These are phyloP conservation scores for Cladosporium colombiae DNA, from an alignment of 2,329 filamentous ascomycete genomes.

Conservation along the genomic window DNA sequence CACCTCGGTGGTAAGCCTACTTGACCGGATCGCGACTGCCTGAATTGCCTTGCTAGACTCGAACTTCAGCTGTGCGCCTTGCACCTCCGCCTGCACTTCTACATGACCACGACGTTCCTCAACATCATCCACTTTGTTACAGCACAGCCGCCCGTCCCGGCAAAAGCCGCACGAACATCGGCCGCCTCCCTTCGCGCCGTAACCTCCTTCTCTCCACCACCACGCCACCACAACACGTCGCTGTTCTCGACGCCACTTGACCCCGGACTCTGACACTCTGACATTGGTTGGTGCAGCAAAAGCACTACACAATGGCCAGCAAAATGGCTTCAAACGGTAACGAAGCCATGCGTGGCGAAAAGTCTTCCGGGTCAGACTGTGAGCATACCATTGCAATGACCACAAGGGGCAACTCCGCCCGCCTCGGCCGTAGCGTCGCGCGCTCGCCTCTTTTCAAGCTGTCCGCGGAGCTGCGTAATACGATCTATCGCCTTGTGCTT, in stretches of 20 bases:
- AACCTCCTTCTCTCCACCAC: background rate
- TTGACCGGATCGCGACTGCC: background rate
- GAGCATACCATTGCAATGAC: background rate
- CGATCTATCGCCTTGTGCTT: background rate
- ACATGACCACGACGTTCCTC: background rate
- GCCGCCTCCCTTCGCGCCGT: background rate
- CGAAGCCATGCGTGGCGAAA: background rate
- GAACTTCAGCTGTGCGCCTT: background rate
- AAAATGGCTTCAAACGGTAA: background rate
- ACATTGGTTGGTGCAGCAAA: background rate
- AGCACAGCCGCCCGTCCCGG: background rate
- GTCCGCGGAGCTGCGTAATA: conserved; percentile 5
- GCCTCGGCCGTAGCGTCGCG: background rate
- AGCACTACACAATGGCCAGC: background rate
- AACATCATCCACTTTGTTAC: background rate
- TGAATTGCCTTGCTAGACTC: background rate
- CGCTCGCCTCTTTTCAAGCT: conserved; percentile 5
- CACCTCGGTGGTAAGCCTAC: background rate
- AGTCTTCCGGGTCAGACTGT: background rate
- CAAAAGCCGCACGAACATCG: background rate
- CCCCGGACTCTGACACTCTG: background rate
- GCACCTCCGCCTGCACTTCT: background rate
- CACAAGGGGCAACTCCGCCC: background rate
- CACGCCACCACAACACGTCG: background rate
- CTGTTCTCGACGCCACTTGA: too few relatives aligned